phyloP scores from a whole-genome alignment of 192 early-diverging fungal genomes.

The Diversispora eburnea region DNA sequence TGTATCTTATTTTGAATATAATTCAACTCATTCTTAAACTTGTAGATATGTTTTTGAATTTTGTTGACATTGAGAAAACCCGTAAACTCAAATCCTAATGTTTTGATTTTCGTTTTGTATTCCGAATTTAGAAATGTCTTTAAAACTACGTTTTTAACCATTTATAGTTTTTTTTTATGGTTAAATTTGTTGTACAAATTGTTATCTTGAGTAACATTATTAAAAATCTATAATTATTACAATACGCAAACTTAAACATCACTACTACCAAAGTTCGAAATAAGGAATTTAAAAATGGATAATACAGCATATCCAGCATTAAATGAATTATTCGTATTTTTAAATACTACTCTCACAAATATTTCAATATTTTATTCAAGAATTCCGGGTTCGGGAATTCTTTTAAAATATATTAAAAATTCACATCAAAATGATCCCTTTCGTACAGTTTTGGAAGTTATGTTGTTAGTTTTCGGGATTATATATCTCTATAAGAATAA shows the following conservation, averaged over 20 bases:
- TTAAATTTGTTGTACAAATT: too few species aligned
- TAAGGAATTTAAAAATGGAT: not conserved
- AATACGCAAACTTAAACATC: not conserved
- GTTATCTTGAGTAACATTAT: too few species aligned
- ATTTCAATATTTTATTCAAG: constrained; percentile 24
- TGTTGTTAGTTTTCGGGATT: constrained; percentile 80
- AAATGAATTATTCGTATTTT: constrained; percentile 24
- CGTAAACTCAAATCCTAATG: too few species aligned
- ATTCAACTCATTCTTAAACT: too few species aligned
- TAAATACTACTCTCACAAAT: constrained; percentile 19
- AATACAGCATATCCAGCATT: constrained; percentile 10
- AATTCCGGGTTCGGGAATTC: constrained; percentile 70
- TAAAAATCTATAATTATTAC: too few species aligned
- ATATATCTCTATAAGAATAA: constrained; percentile 84
- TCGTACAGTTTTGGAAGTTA: constrained; percentile 78
- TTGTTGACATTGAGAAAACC: too few species aligned
- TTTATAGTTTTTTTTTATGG: too few species aligned
- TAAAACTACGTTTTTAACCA: too few species aligned
- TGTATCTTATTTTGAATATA: too few species aligned
- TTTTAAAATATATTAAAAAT: constrained; percentile 77
- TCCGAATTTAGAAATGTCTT: too few species aligned
- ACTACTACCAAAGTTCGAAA: not conserved
- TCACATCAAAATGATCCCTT: constrained; percentile 94
- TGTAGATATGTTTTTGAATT: too few species aligned
- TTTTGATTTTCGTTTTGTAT: too few species aligned